These are phyloP conservation scores for Candida sp. DNA, from an alignment of 1,139 yeast species.

Conservation along the genomic window DNA sequence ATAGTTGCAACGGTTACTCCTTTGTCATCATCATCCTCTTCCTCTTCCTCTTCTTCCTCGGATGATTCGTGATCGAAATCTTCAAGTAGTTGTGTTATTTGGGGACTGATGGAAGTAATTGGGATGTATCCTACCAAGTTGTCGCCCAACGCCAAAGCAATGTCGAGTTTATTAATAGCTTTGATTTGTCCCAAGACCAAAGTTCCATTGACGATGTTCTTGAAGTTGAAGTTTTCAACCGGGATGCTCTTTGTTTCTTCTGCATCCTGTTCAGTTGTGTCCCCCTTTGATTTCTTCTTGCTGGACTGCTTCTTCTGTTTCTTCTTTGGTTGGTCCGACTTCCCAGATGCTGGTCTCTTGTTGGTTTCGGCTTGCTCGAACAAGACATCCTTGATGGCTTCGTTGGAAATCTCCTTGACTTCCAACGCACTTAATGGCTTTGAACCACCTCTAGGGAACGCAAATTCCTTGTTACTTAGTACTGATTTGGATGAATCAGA, in stretches of 20 bases:
- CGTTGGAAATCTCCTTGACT: constrained; percentile 90
- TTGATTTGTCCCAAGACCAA: constrained; percentile 77
- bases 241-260: constrained; percentile 34
- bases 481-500: constrained; percentile 20
- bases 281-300: constrained; percentile 2
- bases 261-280: constrained; percentile 19
- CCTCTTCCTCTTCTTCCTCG: constrained; percentile 47
- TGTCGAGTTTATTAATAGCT: constrained; percentile 61
- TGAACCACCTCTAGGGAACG: constrained; percentile 97
- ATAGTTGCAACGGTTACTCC: constrained; percentile 32
- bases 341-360: constrained; percentile 31
- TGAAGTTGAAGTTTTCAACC: constrained; percentile 66
- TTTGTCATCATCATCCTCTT: constrained; percentile 47
- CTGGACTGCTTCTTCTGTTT: constrained; percentile 17
- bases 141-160: constrained; percentile 78
- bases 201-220: constrained; percentile 71
- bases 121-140: constrained; percentile 82
- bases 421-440: constrained; percentile 88
- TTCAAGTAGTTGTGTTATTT: constrained; percentile 61
- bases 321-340: constrained; percentile 30
- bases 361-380: constrained; percentile 52
- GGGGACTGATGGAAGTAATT: constrained; percentile 73
- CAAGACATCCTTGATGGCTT: constrained; percentile 87
- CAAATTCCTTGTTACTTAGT: constrained; percentile 57
- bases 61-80: constrained; percentile 46